Evolutionary conservation across 164 flowering plant species (phyloP).

Genomic region (Vitis rupestris): DNA sequence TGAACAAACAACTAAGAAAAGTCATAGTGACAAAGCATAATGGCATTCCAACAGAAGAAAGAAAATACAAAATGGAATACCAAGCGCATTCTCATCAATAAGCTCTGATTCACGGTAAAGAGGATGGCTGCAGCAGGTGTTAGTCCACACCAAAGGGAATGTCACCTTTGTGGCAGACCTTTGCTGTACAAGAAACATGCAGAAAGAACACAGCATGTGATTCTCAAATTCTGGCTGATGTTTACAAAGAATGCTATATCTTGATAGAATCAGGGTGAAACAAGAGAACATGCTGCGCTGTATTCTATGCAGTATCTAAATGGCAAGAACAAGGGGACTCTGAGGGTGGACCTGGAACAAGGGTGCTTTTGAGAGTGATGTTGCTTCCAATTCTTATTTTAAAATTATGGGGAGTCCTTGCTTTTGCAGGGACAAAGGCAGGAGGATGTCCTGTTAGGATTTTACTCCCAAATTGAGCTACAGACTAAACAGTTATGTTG

Average conservation of each 20-base stretch:
- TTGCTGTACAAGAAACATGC: slow-evolving; percentile 57
- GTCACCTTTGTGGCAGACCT: slow-evolving; percentile 98
- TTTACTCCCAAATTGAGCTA: too few species aligned
- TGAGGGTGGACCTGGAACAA: too few species aligned
- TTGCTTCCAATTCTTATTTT: too few species aligned
- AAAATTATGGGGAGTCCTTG: too few species aligned
- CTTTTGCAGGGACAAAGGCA: too few species aligned
- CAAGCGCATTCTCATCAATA: slow-evolving; percentile 69
- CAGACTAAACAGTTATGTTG: too few species aligned
- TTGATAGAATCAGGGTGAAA: too few species aligned
- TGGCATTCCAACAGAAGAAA: neutral
- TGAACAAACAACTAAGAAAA: neutral
- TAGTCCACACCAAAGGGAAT: slow-evolving; percentile 97
- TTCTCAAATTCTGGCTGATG: neutral
- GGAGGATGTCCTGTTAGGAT: too few species aligned
- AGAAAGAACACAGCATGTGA: neutral
- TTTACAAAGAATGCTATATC: neutral
- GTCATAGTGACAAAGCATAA: neutral
- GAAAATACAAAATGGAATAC: slow-evolving; percentile 32
- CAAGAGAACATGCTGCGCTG: too few species aligned
- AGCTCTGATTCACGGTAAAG: slow-evolving; percentile 94
- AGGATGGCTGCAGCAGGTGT: slow-evolving; percentile 99
- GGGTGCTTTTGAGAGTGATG: too few species aligned
- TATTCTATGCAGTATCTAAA: too few species aligned
- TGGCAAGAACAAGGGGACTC: too few species aligned